A percentile compares a stretch with the other conserved stretches of the same genome.
These are phyloP conservation scores for Talaromyces pinophilus DNA, from an alignment of 2,329 filamentous ascomycete species.

Conservation along the genomic window DNA sequence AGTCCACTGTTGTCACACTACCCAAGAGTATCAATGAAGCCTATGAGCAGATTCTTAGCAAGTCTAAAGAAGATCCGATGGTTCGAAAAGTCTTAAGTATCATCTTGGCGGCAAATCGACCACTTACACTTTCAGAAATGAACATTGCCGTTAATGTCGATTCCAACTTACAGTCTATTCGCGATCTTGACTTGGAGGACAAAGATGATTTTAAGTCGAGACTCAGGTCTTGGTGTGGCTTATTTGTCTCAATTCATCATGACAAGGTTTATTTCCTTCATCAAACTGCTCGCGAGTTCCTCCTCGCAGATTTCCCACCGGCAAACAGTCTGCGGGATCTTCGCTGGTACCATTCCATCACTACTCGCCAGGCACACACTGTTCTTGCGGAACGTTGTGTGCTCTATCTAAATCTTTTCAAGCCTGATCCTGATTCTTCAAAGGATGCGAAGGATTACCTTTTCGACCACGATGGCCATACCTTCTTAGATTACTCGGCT, in stretches of 20 bases:
- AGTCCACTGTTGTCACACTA: constrained; percentile 22
- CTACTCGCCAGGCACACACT: not conserved
- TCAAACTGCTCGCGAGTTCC: constrained; percentile 29
- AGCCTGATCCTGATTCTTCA: not conserved
- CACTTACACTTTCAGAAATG: constrained; percentile 21
- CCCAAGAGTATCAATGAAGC: constrained; percentile 36
- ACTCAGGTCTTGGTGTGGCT: constrained; percentile 20
- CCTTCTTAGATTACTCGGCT: constrained; percentile 4
- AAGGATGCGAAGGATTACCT: no score
- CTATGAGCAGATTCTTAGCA: constrained; percentile 30
- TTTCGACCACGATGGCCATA: no score
- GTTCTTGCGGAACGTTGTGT: not conserved
- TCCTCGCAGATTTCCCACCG: constrained; percentile 13
- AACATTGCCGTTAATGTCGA: constrained; percentile 23
- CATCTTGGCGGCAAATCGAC: constrained; percentile 23
- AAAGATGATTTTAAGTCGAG: not conserved
- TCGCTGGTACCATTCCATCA: constrained; percentile 10
- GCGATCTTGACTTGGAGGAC: constrained; percentile 9
- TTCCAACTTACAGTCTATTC: constrained; percentile 18
- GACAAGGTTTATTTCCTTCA: constrained; percentile 28
- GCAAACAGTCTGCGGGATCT: not conserved
- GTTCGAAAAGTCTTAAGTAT: constrained; percentile 25
- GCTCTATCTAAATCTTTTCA: not conserved
- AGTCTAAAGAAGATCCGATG: constrained; percentile 18
- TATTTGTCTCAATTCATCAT: constrained; percentile 28